These are phyloP conservation scores for Rhizopogon parksii DNA, from an alignment of 1,284 basidiomycete species.

Conservation along the genomic window DNA sequence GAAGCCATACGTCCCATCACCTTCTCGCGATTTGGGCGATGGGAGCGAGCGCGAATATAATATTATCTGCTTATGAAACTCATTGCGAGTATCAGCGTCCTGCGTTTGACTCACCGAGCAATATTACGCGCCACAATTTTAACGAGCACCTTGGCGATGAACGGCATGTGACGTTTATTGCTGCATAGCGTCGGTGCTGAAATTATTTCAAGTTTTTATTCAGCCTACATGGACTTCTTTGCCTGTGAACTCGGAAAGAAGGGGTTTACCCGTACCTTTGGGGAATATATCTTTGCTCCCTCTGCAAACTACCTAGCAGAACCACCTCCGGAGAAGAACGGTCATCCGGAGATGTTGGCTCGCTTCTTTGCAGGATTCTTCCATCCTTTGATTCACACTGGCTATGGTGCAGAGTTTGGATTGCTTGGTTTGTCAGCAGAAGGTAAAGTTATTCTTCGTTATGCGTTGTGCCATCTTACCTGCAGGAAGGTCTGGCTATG, in stretches of 20 bases:
- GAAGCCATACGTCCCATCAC: slow-evolving; percentile 43
- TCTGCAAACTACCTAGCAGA: slow-evolving; percentile 27
- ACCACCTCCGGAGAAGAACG: not conserved
- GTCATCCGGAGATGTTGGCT: slow-evolving; percentile 26
- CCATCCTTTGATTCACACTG: slow-evolving; percentile 32
- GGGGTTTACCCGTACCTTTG: slow-evolving; percentile 19
- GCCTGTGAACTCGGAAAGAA: slow-evolving; percentile 20
- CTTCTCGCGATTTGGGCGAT: slow-evolving; percentile 44
- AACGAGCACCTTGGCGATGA: slow-evolving; percentile 22
- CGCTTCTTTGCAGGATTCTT: slow-evolving; percentile 28
- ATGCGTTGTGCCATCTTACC: not conserved
- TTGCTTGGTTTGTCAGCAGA: slow-evolving; percentile 29
- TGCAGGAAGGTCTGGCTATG: slow-evolving; percentile 36
- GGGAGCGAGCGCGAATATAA: slow-evolving; percentile 35
- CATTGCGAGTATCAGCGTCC: slow-evolving; percentile 36
- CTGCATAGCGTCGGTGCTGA: not conserved
- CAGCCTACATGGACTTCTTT: slow-evolving; percentile 28
- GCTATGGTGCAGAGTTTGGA: slow-evolving; percentile 32
- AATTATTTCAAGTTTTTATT: slow-evolving; percentile 28
- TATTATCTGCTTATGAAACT: slow-evolving; percentile 37
- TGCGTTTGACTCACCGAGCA: slow-evolving; percentile 35
- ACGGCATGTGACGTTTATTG: slow-evolving; percentile 14
- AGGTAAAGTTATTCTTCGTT: slow-evolving; percentile 15
- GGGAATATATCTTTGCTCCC: slow-evolving; percentile 23
- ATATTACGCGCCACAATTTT: slow-evolving; percentile 40